Base-by-base conservation (phyloP, 805 yeast genomes). In the Metschnikowia amazonensis region DNA sequence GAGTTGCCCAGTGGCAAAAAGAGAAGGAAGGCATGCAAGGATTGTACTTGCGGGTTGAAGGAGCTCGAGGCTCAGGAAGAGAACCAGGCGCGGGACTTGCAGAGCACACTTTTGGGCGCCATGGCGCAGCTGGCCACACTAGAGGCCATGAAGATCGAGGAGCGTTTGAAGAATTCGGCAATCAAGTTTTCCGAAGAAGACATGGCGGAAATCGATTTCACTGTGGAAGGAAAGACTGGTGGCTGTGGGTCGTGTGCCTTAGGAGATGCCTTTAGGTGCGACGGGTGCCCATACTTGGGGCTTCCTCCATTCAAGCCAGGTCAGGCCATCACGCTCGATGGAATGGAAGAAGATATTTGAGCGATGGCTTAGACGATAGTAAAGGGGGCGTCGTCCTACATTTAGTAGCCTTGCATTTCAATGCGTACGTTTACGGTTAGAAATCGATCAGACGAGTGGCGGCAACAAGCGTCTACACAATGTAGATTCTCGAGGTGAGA, bases 251-350 rank as follows among this genome's bases (percentile, higher is more conserved):
- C 96, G 9, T 94, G 99, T 69, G 83, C 98, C 0, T 75, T 94
- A 41, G 99, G 99, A 36, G 99, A 94, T 65, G 99, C 99, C 0
- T 94, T 94, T 70, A 76, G 99, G 60, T 94, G 99, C 65, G 96
- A 90, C 56, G 97, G 98, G 2, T 94, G 99, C 69, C 99, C 99
- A 32, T 94, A 84, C 67, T 71, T 94, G 55, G 99, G 99, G 0
- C 73, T 94, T 37, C 99, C 99, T 13, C 97, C 99, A 3, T 94
- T 94, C 77, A 89, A 89, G 67, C 99, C 98, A 1, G 99, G 99
- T 43, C 95, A 94, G 69, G 82, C 82, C 9, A 81, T 94, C 44
- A 82, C 84, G 27, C 69, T 92, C 51, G 89, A 79, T 58, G 77
- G 80, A 44, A 80, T 86, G 56, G 86, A 84, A 33, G 95, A 86